phyloP scores from a whole-genome alignment of 257 asterid species.

The Penstemon davidsonii region DNA sequence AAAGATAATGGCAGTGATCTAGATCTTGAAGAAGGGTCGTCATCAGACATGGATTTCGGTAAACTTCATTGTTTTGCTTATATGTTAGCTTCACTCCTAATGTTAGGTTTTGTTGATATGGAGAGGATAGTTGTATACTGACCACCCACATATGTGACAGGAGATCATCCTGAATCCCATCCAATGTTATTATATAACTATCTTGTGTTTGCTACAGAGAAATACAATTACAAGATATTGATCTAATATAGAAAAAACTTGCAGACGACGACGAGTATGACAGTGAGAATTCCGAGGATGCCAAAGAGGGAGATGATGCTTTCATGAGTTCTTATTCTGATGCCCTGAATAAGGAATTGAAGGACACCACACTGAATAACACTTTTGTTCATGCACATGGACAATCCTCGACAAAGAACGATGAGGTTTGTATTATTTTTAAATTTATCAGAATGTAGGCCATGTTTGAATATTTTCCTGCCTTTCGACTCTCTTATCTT shows the following conservation, averaged over 20 bases:
- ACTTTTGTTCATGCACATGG: slow-evolving; percentile 66
- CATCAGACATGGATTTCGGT: slow-evolving; percentile 86
- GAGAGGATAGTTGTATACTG: background rate
- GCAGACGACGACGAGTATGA: slow-evolving; percentile 73
- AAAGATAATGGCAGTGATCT: slow-evolving; percentile 45
- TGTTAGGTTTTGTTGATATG: slow-evolving; percentile 6
- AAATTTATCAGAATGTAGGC: background rate
- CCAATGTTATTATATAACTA: background rate
- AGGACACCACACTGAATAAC: slow-evolving; percentile 63
- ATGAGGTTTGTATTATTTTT: slow-evolving; percentile 50
- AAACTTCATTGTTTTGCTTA: slow-evolving; percentile 25
- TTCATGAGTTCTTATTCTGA: slow-evolving; percentile 77
- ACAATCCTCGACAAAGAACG: slow-evolving; percentile 50
- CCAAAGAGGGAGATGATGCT: slow-evolving; percentile 52
- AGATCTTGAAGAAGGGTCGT: slow-evolving; percentile 62
- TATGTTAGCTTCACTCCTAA: slow-evolving; percentile 6
- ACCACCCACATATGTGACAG: slow-evolving; percentile 3
- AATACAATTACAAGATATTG: slow-evolving; percentile 7
- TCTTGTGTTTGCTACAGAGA: slow-evolving; percentile 1
- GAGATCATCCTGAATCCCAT: background rate
- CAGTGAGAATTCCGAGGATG: slow-evolving; percentile 49
- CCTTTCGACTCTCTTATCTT: background rate
- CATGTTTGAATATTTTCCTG: background rate
- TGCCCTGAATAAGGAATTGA: slow-evolving; percentile 74
- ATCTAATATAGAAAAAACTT: slow-evolving; percentile 18